Percentiles rank a stretch among this genome's conserved stretches.
phyloP scores from a whole-genome alignment of 495 filamentous ascomycete genomes.

The Hyaloscypha bicolor region DNA sequence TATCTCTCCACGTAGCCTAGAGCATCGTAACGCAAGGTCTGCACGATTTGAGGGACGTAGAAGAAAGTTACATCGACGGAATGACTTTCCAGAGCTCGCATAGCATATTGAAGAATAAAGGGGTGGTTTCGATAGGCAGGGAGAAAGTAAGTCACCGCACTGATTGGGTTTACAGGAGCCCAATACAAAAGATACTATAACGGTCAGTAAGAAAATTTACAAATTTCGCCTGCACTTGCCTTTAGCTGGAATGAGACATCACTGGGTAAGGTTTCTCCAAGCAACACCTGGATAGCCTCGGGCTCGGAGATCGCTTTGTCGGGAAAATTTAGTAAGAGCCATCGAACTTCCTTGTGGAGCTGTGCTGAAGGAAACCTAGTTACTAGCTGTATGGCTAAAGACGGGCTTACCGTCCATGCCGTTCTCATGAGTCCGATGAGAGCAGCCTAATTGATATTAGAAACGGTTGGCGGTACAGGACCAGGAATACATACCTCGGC shows the following conservation, averaged over 20 bases:
- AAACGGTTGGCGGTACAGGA: background rate
- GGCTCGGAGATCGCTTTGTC: conserved; percentile 78
- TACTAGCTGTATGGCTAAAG: conserved; percentile 79
- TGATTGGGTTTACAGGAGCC: conserved; percentile 90
- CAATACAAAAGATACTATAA: conserved; percentile 86
- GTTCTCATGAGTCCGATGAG: conserved; percentile 67
- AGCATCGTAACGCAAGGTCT: conserved; percentile 91
- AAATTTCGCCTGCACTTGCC: conserved; percentile 43
- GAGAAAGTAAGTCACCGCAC: conserved; percentile 89
- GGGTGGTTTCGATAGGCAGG: conserved; percentile 94
- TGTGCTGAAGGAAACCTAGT: conserved; percentile 75
- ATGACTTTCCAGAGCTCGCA: conserved; percentile 91
- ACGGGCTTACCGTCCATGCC: conserved; percentile 83
- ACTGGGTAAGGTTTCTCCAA: conserved; percentile 71
- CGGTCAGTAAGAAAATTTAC: conserved; percentile 38
- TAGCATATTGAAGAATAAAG: conserved; percentile 94
- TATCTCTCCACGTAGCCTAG: conserved; percentile 96
- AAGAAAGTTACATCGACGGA: conserved; percentile 97
- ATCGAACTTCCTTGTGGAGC: conserved; percentile 73
- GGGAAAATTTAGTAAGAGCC: conserved; percentile 77
- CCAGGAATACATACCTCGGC: conserved; percentile 42
- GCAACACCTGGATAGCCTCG: conserved; percentile 78
- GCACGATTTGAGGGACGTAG: conserved; percentile 97
- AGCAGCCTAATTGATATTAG: conserved; percentile 39
- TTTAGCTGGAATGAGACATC: conserved; percentile 87